Percentiles rank a stretch among this genome's conserved stretches.
phyloP scores from a whole-genome alignment of 306 rosid genomes.

The Cucurbita maxima region DNA sequence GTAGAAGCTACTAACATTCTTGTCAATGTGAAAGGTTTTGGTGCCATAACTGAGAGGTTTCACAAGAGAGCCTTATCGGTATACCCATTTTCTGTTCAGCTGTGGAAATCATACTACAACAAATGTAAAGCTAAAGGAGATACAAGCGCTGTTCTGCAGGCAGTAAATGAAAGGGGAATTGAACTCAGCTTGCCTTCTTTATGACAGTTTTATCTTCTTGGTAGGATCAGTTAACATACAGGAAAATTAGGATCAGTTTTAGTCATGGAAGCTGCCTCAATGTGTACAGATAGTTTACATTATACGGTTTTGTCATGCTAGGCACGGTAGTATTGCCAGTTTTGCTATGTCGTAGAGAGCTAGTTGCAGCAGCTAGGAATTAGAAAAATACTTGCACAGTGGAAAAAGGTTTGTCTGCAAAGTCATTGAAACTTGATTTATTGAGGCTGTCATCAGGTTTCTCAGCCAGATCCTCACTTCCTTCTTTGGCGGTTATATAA shows the following conservation, averaged over 20 bases:
- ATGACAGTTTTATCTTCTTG: constrained; percentile 4
- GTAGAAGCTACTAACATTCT: constrained; percentile 59
- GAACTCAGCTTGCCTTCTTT: constrained; percentile 11
- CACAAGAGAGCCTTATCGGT: constrained; percentile 47
- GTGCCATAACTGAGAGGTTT: constrained; percentile 43
- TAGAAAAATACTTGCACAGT: neutral
- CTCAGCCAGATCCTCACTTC: neutral
- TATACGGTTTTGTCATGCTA: neutral
- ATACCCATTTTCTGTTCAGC: constrained; percentile 58
- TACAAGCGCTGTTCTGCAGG: constrained; percentile 29
- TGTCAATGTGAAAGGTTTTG: constrained; percentile 32
- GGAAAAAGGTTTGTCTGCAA: neutral
- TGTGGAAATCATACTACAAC: constrained; percentile 48
- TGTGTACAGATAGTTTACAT: constrained; percentile 4
- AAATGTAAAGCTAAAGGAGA: constrained; percentile 26
- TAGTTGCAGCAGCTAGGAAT: neutral
- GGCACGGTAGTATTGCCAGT: neutral
- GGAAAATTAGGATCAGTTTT: constrained; percentile 15
- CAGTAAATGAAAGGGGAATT: constrained; percentile 61
- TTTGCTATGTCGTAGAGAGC: neutral
- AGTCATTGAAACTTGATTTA: neutral
- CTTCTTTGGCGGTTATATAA: neutral
- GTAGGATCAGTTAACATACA: constrained; percentile 10
- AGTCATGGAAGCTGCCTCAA: neutral
- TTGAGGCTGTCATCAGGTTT: neutral